Evolutionary conservation across 164 flowering plant species (phyloP), one percentile per base, ranked within the genome.

Genomic region (Brasenia schreberi): DNA sequence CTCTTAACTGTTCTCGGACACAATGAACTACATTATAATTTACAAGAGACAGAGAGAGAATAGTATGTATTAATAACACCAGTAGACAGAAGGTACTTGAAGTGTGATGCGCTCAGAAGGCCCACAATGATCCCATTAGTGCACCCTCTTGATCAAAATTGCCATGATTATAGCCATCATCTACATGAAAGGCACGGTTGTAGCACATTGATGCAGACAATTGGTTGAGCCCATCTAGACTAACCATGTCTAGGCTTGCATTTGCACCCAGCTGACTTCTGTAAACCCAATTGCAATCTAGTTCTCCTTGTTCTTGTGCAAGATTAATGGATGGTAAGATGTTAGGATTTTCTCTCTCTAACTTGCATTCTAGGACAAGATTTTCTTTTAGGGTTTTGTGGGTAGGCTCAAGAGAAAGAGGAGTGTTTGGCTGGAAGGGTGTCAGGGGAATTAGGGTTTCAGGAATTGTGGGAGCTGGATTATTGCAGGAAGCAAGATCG

Each of bases 301-400:
- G 61, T 43, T 64, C 62, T 19, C n/a, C 62, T 4, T 12, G 27
- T 33, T 65, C 68, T 16, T 64, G 66, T 65, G 60, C 75, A 43
- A 75, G 81, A 64, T 68, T 66, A 66, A 72, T 66, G 70, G 78
- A 68, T 69, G 73, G 68, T 75, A 58, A 62, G 19, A 72, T 16
- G 18, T 19, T 9, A 18, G 23, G 7, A 45, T 14, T 27, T 49
- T 49, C 56, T 14, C 16, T 5, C 71, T 81, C 83, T 49, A 76
- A 70, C 73, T 81, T 81, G 69, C 83, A 77, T 78, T 74, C 80
- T 75, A 66, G 70, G 27, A 68, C 69, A 14, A 59, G 67, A 39
- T 43, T 74, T 69, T 44, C 59, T 64, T 19, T 18, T 19, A 63
- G 27, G 67, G 75, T 42, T 63, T 70, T 73, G 78, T 74, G 72